Conservation (phyloP, 164 flowering plant species). For the Amborella trichopoda region DNA sequence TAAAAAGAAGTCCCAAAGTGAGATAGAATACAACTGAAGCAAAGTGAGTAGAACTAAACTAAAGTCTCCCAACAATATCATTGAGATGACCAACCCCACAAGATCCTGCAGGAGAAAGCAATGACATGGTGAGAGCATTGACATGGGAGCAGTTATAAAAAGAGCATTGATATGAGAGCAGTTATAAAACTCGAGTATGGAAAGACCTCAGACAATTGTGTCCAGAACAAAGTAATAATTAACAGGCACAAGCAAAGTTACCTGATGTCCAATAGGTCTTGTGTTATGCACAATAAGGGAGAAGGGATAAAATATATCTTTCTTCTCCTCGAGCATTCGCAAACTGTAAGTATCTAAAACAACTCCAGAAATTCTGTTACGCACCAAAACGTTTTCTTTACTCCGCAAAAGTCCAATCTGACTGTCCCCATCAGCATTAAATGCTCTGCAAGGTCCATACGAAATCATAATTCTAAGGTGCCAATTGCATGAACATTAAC, state of each 20-base stretch:
- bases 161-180: too few species aligned
- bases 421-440: constrained; percentile 15
- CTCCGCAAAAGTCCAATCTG: constrained; percentile 18
- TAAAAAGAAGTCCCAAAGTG: constrained; percentile 48
- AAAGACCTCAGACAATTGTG: neutral
- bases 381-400: constrained; percentile 21
- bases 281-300: constrained; percentile 76
- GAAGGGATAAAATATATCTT: constrained; percentile 47
- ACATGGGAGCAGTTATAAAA: too few species aligned
- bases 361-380: constrained; percentile 35
- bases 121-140: neutral
- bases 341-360: constrained; percentile 50
- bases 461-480: too few species aligned
- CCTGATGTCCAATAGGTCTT: constrained; percentile 98
- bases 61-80: constrained; percentile 78
- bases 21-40: constrained; percentile 83
- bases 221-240: neutral
- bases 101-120: constrained; percentile 59
- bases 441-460: constrained; percentile 19
- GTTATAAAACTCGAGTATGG: too few species aligned
- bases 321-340: constrained; percentile 59
- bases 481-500: too few species aligned
- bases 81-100: constrained; percentile 80
- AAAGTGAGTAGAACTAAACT: constrained; percentile 73
- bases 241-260: constrained; percentile 11